Base-by-base conservation (phyloP, 176 grass and related monocot genomes). In the Hordeum marinum region DNA sequence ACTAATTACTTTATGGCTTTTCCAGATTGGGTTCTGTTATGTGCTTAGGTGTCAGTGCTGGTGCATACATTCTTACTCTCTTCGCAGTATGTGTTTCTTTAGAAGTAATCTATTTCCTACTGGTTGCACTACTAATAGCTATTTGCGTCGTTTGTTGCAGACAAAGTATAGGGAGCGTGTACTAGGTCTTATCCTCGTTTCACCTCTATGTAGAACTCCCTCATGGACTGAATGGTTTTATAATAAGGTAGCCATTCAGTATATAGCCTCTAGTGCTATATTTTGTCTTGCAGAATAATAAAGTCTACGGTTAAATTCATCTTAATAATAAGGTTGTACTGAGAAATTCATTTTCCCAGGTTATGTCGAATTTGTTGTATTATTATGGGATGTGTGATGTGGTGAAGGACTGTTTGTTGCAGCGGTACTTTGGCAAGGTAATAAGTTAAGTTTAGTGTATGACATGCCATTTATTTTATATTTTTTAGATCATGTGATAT, bases 41-140 rank as follows among this genome's bases (percentile, higher is more conserved):
- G 95, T 98, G 95, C 85, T 93, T 98, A 90, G 95, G 95, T 63
- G 95, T 98, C 66, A 94, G 91, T 63, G 95, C 93, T 13, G 95
- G 95, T 35, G 93, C 95, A 86, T 98, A 98, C 80, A 90, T 98
- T 87, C 95, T 98, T 93, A 92, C 95, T 45, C 93, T 95, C 54
- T 98, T 98, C 17, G 93, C 95, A 58, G 95, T 98, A 95, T 20
- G 82, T 77, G 57, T 82, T 84, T 84, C 81, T 77, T 83, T 59
- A 76, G 68, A 72, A 66, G 35, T 72, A 80, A 63, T 65, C 20
- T 89, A 29, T 63, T 90, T 36, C 25, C 37, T 62, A 17, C 63
- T 76, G n/a, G 27, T 74, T 78, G 62, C 54, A 61, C 55, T 68
- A 29, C 73, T 87, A 34, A 74, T 37, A 76, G 35, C 26, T 84